A percentile compares a stretch with the other conserved stretches of the same genome.
phyloP scores from a whole-genome alignment of 352 stramenopile genomes.

The Globisporangium alternatum region DNA sequence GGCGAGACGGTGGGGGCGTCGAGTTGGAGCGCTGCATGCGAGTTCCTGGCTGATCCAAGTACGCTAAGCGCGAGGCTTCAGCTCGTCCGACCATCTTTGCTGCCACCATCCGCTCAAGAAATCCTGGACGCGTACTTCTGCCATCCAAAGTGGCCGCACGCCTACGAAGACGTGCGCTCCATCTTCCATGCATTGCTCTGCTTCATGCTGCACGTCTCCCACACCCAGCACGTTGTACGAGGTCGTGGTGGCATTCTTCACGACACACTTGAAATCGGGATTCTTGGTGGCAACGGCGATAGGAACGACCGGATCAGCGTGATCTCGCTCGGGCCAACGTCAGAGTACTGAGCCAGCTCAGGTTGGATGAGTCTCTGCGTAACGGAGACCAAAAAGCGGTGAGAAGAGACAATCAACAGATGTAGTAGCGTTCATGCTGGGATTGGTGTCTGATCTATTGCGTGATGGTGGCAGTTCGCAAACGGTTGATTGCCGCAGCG shows the following conservation, averaged over 20 bases:
- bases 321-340: neutral
- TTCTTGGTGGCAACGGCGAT: neutral
- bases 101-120: slow-evolving; percentile 9
- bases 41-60: slow-evolving; percentile 32
- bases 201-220: slow-evolving; percentile 39
- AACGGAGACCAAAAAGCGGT: neutral
- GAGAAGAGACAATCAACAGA: neutral
- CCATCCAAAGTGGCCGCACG: slow-evolving; percentile 30
- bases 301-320: neutral
- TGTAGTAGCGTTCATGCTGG: neutral
- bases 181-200: slow-evolving; percentile 31
- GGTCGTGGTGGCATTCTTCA: slow-evolving; percentile 24
- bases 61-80: slow-evolving; percentile 26
- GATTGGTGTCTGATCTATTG: slow-evolving; percentile 34
- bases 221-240: slow-evolving; percentile 29
- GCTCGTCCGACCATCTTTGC: slow-evolving; percentile 2
- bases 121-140: slow-evolving; percentile 38
- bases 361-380: neutral
- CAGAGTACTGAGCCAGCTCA: neutral
- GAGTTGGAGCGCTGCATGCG: slow-evolving; percentile 46
- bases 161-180: slow-evolving; percentile 24
- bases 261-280: neutral
- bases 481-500: slow-evolving; percentile 83
- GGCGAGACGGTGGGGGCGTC: slow-evolving; percentile 53
- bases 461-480: slow-evolving; percentile 70